Conservation (phyloP, 208 protist genomes). For the Acanthamoeba quina region DNA sequence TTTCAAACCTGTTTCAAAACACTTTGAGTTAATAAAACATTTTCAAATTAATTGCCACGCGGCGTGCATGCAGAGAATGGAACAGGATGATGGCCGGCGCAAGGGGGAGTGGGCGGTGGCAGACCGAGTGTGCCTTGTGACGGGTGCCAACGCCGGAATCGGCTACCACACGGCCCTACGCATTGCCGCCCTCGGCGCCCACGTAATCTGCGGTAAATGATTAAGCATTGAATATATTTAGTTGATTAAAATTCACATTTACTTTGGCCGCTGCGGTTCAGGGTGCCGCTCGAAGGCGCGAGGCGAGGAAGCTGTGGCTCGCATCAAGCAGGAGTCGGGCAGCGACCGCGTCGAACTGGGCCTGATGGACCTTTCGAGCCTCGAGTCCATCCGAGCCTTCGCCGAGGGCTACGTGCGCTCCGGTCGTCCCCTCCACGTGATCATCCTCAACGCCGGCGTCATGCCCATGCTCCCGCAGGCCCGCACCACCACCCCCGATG, state of each 20-base stretch:
- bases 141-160: conserved; percentile 46
- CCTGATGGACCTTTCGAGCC: not conserved
- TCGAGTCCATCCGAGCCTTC: conserved; percentile 1
- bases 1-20: too few relatives aligned
- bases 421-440: not conserved
- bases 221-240: not conserved
- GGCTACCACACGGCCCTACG: not conserved
- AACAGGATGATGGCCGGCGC: not conserved
- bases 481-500: not conserved
- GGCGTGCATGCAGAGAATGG: not conserved
- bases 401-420: conserved; percentile 8
- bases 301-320: conserved; percentile 11
- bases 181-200: not conserved
- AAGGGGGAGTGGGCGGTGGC: not conserved
- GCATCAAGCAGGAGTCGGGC: conserved; percentile 26
- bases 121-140: not conserved
- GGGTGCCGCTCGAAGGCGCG: not conserved
- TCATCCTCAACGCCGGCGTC: conserved; percentile 34
- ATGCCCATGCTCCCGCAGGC: conserved; percentile 25
- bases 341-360: not conserved
- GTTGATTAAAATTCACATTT: too few relatives aligned
- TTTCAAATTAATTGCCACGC: too few relatives aligned
- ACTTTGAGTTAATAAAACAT: too few relatives aligned
- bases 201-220: conserved; percentile 11
- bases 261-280: not conserved